These are phyloP conservation scores for Suillus lakei DNA, from an alignment of 768 basidiomycete genomes.

Conservation along the genomic window DNA sequence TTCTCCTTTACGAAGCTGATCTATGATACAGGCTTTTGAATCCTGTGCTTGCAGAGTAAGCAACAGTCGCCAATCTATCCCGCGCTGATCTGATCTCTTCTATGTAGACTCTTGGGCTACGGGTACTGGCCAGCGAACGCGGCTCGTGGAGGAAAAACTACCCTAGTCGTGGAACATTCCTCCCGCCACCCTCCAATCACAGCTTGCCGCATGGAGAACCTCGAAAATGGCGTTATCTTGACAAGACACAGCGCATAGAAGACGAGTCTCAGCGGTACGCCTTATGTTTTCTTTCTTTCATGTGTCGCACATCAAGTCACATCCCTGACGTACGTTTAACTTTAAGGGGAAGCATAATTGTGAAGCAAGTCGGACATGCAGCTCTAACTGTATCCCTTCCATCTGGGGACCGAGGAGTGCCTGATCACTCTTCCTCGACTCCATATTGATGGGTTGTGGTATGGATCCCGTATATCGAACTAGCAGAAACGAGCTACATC, in stretches of 20 bases:
- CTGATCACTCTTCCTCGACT: too few relatives aligned
- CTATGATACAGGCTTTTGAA: slow-evolving; percentile 79
- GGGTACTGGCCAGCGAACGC: slow-evolving; percentile 80
- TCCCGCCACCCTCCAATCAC: slow-evolving; percentile 94
- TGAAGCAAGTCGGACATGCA: slow-evolving; percentile 96
- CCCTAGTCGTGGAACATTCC: slow-evolving; percentile 90
- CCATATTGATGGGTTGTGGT: too few relatives aligned
- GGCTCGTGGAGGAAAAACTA: slow-evolving; percentile 74
- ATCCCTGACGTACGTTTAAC: slow-evolving; percentile 7
- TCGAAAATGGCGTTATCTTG: slow-evolving; percentile 71
- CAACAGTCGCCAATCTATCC: background rate
- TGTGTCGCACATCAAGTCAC: background rate
- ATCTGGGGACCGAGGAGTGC: slow-evolving; percentile 66
- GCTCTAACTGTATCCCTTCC: slow-evolving; percentile 70
- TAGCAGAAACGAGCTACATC: too few relatives aligned
- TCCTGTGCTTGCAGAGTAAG: slow-evolving; percentile 91
- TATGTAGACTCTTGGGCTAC: slow-evolving; percentile 76
- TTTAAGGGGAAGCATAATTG: slow-evolving; percentile 68
- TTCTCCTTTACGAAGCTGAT: slow-evolving; percentile 10
- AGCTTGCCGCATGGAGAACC: slow-evolving; percentile 86
- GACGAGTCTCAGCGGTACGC: slow-evolving; percentile 84
- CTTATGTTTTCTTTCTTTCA: slow-evolving; percentile 7
- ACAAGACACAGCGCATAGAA: slow-evolving; percentile 94
- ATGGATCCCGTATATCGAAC: too few relatives aligned
- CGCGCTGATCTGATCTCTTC: background rate